phyloP scores from a whole-genome alignment of 1,284 basidiomycete genomes.

The Microstroma glucosiphilum region DNA sequence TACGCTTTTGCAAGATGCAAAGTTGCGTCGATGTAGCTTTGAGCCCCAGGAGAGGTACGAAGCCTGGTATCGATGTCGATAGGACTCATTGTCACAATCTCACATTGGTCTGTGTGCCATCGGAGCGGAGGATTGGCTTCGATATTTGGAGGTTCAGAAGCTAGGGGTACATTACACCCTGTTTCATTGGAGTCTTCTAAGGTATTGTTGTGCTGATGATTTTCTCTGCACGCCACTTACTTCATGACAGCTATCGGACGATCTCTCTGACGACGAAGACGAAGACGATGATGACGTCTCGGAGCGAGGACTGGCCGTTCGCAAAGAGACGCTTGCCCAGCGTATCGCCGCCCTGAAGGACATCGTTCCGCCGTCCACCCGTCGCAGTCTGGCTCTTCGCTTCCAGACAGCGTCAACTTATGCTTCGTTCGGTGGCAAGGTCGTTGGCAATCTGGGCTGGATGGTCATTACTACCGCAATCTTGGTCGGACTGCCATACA shows the following conservation, averaged over 20 bases:
- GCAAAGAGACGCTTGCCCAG: constrained; percentile 73
- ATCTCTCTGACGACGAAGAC: constrained; percentile 17
- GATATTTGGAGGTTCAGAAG: not conserved
- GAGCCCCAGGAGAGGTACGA: too few species aligned
- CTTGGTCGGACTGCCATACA: constrained; percentile 84
- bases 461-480: constrained; percentile 87
- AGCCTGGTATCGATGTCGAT: too few species aligned
- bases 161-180: not conserved
- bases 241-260: not conserved
- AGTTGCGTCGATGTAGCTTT: too few species aligned
- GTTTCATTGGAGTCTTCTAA: not conserved
- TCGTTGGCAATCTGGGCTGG: constrained; percentile 85
- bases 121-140: too few species aligned
- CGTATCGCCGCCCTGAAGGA: constrained; percentile 85
- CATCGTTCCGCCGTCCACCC: constrained; percentile 85
- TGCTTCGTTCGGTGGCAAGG: constrained; percentile 60
- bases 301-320: constrained; percentile 35
- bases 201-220: not conserved
- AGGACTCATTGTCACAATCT: too few species aligned
- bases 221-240: not conserved
- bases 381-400: constrained; percentile 65
- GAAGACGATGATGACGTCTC: constrained; percentile 28
- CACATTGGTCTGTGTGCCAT: too few species aligned
- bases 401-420: constrained; percentile 61
- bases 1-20: not conserved